A percentile compares a stretch with the other conserved stretches of the same genome.
Conservation (phyloP, 2,329 filamentous ascomycete genomes). For the Talaromyces sp. region DNA sequence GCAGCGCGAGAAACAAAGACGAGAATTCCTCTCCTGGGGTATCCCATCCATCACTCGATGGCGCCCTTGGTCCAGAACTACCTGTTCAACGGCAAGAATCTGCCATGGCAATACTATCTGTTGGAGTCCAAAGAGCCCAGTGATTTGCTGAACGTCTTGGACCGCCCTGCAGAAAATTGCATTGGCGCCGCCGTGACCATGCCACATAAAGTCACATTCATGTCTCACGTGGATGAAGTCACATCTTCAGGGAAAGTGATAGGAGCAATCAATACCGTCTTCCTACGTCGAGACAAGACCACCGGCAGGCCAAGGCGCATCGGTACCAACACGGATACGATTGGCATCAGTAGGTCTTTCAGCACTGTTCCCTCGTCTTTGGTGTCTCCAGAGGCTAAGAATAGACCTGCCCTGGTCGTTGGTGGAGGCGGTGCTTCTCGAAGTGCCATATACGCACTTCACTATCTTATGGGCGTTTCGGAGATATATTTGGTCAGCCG, state of each 20-base stretch:
- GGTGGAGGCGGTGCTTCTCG: constrained; percentile 26
- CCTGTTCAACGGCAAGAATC: constrained; percentile 8
- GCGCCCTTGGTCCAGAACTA: constrained; percentile 20
- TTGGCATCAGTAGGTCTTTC: constrained; percentile 63
- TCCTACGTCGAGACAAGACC: constrained; percentile 46
- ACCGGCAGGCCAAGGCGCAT: constrained; percentile 49
- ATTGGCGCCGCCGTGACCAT: constrained; percentile 70
- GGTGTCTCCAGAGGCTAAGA: constrained; percentile 8
- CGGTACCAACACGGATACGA: constrained; percentile 74
- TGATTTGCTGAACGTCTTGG: constrained; percentile 14
- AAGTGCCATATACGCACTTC: constrained; percentile 26
- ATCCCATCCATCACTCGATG: constrained; percentile 18
- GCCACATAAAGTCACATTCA: constrained; percentile 74
- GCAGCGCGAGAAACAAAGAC: constrained; percentile 3
- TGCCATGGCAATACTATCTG: constrained; percentile 21
- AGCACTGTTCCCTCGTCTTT: constrained; percentile 4
- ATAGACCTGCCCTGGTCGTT: constrained; percentile 24
- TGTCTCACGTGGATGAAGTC: constrained; percentile 66
- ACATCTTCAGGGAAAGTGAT: constrained; percentile 54
- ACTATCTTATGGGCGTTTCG: constrained; percentile 24
- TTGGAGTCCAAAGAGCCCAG: constrained; percentile 20
- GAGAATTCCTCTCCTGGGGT: constrained; percentile 19
- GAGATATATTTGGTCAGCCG: constrained; percentile 28
- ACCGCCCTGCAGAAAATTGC: neutral
- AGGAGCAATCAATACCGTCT: constrained; percentile 25